Evolutionary conservation across 2,329 filamentous ascomycete genomes (phyloP), one percentile per base, ranked within the genome.

Genomic region (Parastagonospora avenae): DNA sequence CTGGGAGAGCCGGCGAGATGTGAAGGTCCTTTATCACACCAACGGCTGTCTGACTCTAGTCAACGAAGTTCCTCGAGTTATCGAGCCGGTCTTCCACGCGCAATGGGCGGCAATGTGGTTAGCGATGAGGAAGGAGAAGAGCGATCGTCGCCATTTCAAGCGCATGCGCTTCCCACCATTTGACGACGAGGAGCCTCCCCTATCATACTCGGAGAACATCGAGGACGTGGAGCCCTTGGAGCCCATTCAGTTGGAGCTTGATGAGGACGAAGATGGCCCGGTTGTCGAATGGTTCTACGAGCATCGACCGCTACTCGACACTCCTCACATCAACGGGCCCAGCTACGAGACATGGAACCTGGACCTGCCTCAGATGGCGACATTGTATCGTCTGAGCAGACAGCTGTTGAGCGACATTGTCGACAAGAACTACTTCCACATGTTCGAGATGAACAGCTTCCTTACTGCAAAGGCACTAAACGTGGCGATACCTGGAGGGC

Each of bases 41-140:
- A 99, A 99, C 68, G 94, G 94, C 28, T 99, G 95, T 70, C 76
- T 99, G 76, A 99, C 94, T 1, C 79, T 99, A 48, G 95, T 99
- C 67, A 99, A 99, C 73, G 94, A 99, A 79, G 91, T 88, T 6
- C 94, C 95, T 11, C 85, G 95, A 65, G 95, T 99, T 48, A 97
- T 99, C 67, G 94, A 97, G 72, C 94, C 94, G 0, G 90, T 99
- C 4, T 99, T 96, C 75, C 92, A 97, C 72, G 94, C 94, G 50
- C 94, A 99, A 74, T 99, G 94, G 94, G 94, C 94, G 10, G 96
- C 93, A 47, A 99, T 99, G 94, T 99, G 94, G 94, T 88, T 96
- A 24, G 91, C 90, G 38, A 99, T 99, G 94, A 87, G 94, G 65
- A 89, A 95, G 65, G 94, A 99, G 73, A 99, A 99, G 82, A 94